These are phyloP conservation scores for Rossbeevera mucosa DNA, from an alignment of 768 basidiomycete species.

Conservation along the genomic window DNA sequence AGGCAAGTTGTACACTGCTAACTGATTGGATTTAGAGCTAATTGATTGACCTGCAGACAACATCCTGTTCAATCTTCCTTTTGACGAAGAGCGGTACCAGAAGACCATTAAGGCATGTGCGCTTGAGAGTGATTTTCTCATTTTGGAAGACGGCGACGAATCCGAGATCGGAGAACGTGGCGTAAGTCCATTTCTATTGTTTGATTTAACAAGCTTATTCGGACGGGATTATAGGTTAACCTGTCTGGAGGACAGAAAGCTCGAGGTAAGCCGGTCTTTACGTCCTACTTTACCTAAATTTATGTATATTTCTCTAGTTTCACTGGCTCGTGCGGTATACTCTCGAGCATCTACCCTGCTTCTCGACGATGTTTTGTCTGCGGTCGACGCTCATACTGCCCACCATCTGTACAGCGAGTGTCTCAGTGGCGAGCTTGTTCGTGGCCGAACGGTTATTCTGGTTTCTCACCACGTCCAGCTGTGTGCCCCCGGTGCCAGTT, in stretches of 20 bases:
- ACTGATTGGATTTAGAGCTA: constrained; percentile 36
- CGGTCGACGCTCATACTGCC: constrained; percentile 84
- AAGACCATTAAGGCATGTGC: constrained; percentile 76
- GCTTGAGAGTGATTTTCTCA: constrained; percentile 67
- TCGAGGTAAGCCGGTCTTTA: constrained; percentile 40
- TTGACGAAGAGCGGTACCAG: constrained; percentile 66
- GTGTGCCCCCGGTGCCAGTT: constrained; percentile 72
- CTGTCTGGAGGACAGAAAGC: constrained; percentile 61
- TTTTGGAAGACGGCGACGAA: constrained; percentile 84
- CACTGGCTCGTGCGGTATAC: constrained; percentile 82
- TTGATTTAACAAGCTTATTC: background rate
- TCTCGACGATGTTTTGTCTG: constrained; percentile 73
- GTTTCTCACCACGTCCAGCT: constrained; percentile 95
- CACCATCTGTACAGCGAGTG: constrained; percentile 78
- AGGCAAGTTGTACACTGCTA: constrained; percentile 12
- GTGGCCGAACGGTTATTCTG: constrained; percentile 77
- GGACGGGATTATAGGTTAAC: constrained; percentile 21
- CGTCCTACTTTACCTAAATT: background rate
- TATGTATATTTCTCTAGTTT: constrained; percentile 40
- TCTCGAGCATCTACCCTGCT: constrained; percentile 78
- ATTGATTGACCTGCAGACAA: constrained; percentile 41
- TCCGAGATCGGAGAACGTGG: constrained; percentile 87
- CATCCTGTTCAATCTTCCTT: constrained; percentile 78
- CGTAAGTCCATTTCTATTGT: constrained; percentile 33
- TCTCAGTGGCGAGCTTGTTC: constrained; percentile 71